Evolutionary conservation across 352 stramenopile species (phyloP), one percentile per base, ranked within the genome.

Genomic region (Saprolegnia parasitica): DNA sequence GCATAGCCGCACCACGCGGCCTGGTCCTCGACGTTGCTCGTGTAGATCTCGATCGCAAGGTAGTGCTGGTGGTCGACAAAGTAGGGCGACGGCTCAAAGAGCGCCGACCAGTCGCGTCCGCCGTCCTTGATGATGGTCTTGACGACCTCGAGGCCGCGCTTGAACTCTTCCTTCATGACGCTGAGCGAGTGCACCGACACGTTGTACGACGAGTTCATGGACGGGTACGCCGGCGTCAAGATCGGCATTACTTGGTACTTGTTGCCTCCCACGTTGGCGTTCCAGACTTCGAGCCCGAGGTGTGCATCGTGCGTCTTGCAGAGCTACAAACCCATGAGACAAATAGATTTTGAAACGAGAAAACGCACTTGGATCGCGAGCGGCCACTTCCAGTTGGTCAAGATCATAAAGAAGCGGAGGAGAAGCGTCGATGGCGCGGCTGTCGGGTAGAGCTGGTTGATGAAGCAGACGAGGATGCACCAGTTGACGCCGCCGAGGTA

Each of bases 191-290:
- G 91, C 40, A 86, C 81, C 63, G 90, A 97, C 54, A 99, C 96
- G 75, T 98, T 99, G 79, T 98, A 99, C 20, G 96, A 98, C 26
- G 96, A 99, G 80, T 99, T 99, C 97, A 99, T 99, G 29, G 88
- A 97, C 50, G 98, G 98, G 79, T 99, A 99, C 58, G 95, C 96
- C 5, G 98, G 98, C 24, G 98, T 99, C 68, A 99, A 80, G 63
- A 99, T 99, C 26, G 97, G 97, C 96, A 99, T 99, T 20, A 98
- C 80, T 77, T 99, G 95, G 65, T 89, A 95, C 78, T 80, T 78
- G 72, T 96, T 96, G 75, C 89, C 87, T 42, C 87, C 87, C 6
- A 80, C 75, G 64, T 93, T 96, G 26, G 87, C 86, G 63, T 96
- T 96, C 87, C 87, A 96, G n/a, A 96, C 76, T 37, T 96, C 87